Evolutionary conservation across 345 rosid genomes (phyloP).

Genomic region (Salix exigua): DNA sequence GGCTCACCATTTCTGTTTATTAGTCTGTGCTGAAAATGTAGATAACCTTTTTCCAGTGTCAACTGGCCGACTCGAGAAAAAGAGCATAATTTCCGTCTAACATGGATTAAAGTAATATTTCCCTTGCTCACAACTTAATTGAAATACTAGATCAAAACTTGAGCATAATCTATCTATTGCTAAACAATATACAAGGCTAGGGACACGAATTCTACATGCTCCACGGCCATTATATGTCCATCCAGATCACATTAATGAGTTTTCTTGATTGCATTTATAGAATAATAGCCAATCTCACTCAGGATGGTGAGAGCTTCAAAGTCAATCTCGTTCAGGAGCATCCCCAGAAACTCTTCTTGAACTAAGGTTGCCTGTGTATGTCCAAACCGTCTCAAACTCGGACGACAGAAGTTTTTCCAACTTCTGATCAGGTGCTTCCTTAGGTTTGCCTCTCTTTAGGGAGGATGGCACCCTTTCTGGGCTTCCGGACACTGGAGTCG

Average conservation of each 20-base stretch:
- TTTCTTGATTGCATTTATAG: not conserved
- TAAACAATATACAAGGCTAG: slow-evolving; percentile 38
- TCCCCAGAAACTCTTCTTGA: slow-evolving; percentile 60
- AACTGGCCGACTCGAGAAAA: not conserved
- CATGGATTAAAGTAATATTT: slow-evolving; percentile 1
- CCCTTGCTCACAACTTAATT: slow-evolving; percentile 9
- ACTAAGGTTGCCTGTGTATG: slow-evolving; percentile 69
- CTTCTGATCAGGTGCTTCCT: slow-evolving; percentile 43
- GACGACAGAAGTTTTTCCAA: slow-evolving; percentile 27
- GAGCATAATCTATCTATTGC: slow-evolving; percentile 26
- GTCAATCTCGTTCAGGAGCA: slow-evolving; percentile 85
- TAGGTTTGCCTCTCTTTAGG: slow-evolving; percentile 30
- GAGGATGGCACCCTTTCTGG: slow-evolving; percentile 17
- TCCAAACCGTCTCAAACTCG: slow-evolving; percentile 68
- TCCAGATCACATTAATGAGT: not conserved
- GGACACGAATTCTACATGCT: slow-evolving; percentile 8
- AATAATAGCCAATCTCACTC: not conserved
- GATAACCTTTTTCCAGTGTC: not conserved
- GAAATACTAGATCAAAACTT: slow-evolving; percentile 23
- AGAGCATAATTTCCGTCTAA: not conserved
- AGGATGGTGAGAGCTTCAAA: not conserved
- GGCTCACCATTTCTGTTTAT: not conserved
- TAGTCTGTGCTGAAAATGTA: not conserved
- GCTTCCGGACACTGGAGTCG: slow-evolving; percentile 21
- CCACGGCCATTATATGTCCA: not conserved